Evolutionary conservation across 202 grass and related monocot species (phyloP), one percentile per base, ranked within the genome.

Genomic region (Setaria italica): DNA sequence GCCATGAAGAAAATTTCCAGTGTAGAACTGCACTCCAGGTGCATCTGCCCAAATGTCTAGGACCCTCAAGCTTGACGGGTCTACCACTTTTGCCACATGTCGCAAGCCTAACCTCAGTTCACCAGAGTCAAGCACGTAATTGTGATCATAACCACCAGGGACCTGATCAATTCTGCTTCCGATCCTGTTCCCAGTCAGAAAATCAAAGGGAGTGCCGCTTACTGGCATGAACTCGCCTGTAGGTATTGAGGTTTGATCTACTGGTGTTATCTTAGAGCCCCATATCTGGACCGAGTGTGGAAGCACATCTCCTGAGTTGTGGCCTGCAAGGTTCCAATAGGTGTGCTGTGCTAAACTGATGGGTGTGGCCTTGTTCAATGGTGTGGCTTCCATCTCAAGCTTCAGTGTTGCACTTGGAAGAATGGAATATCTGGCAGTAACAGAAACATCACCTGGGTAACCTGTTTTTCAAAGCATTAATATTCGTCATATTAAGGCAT

Each of bases 261-360:
- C 88, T 9, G 80, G 90, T 42, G 93, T 95, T 74, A 95, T 86
- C 35, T 87, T 76, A 67, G 88, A 90, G 69, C 76, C 93, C 88
- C 67, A 78, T 47, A 92, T 90, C 72, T 90, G 88, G 32, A 95
- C 55, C 2, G 54, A 82, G 83, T 95, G 93, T 6, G 81, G 57
- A 48, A 92, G 88, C 37, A 90, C 85, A 67, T 85, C 79, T 50
- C 90, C 90, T 20, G 85, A 90, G 41, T 66, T 74, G 34, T 95
- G 92, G 60, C 92, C 92, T 66, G 90, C 90, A 59, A 92, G 16
- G 86, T 95, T 94, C 92, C 92, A 92, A 77, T 92, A 90, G 8
- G 90, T 95, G 77, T 92, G 93, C 32, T 95, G 93, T 81, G 90
- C 90, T 84, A 95, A 76, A 70, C 50, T 90, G 85, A 95, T 84